phyloP scores from a whole-genome alignment of 169 alveolate genomes.

The Cryptosporidium xiaoi region DNA sequence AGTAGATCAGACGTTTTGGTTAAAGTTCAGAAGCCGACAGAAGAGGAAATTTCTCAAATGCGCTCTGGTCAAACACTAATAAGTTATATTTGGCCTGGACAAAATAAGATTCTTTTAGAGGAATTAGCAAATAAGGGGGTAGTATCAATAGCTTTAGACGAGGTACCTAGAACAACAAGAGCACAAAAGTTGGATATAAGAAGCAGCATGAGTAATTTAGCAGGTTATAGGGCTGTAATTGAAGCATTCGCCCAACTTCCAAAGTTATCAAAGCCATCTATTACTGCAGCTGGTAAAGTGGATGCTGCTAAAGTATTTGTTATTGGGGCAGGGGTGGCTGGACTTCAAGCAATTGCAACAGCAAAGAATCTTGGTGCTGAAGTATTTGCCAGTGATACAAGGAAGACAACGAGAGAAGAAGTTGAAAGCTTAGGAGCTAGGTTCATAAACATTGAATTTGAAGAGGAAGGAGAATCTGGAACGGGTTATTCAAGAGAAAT shows the following conservation, averaged over 20 bases:
- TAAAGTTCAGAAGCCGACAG: constrained; percentile 84
- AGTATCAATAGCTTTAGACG: constrained; percentile 89
- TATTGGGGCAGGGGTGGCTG: constrained; percentile 97
- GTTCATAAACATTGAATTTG: constrained; percentile 81
- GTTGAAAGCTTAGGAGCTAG: constrained; percentile 87
- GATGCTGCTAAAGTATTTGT: constrained; percentile 93
- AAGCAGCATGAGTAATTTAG: constrained; percentile 91
- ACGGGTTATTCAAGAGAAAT: constrained; percentile 88
- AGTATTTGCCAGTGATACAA: constrained; percentile 88
- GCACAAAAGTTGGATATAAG: constrained; percentile 93
- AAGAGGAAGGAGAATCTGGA: constrained; percentile 82
- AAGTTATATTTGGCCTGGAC: constrained; percentile 86
- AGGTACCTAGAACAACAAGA: constrained; percentile 91
- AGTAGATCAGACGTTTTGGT: constrained; percentile 81
- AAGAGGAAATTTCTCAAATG: constrained; percentile 80
- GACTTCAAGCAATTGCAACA: constrained; percentile 94
- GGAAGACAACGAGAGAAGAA: constrained; percentile 86
- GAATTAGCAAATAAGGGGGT: constrained; percentile 79
- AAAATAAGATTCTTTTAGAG: constrained; percentile 76
- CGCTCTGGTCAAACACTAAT: constrained; percentile 82
- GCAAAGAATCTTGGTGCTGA: constrained; percentile 90
- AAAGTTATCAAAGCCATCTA: constrained; percentile 87
- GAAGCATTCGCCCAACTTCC: constrained; percentile 92
- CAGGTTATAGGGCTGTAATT: constrained; percentile 94
- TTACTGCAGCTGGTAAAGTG: constrained; percentile 93